These are phyloP conservation scores for Cupressus sempervirens DNA, from an alignment of 75 land plant genomes.

Conservation along the genomic window DNA sequence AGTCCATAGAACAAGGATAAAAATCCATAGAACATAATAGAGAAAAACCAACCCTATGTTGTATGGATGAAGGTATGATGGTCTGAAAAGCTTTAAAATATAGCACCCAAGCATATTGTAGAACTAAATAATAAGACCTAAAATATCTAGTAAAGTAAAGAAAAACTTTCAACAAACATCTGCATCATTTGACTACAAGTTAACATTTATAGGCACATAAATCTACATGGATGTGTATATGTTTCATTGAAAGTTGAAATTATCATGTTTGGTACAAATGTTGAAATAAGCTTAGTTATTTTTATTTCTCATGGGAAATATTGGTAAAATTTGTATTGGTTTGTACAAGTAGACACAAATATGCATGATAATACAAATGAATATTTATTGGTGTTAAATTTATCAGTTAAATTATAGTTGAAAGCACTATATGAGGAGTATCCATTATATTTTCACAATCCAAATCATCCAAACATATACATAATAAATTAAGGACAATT, in stretches of 20 bases:
- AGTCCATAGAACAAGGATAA: no score
- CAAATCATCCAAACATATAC: slow-evolving; percentile 9
- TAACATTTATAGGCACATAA: background rate
- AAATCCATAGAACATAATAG: no score
- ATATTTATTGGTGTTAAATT: background rate
- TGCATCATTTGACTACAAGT: background rate
- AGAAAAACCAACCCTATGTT: no score
- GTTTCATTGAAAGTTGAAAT: background rate
- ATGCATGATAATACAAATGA: background rate
- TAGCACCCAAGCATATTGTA: background rate
- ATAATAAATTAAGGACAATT: background rate
- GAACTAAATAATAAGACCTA: background rate
- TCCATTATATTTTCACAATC: background rate
- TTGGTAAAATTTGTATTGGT: background rate
- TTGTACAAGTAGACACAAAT: background rate
- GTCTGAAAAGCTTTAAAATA: no score
- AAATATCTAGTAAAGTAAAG: background rate
- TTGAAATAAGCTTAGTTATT: background rate
- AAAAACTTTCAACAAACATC: background rate
- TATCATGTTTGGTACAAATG: background rate
- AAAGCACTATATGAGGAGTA: background rate
- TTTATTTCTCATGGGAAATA: background rate
- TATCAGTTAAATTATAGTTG: background rate
- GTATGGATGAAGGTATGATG: no score
- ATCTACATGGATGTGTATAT: background rate